Evolutionary conservation across 1,284 basidiomycete genomes (phyloP).

Genomic region (Ceratobasidium papillatum): DNA sequence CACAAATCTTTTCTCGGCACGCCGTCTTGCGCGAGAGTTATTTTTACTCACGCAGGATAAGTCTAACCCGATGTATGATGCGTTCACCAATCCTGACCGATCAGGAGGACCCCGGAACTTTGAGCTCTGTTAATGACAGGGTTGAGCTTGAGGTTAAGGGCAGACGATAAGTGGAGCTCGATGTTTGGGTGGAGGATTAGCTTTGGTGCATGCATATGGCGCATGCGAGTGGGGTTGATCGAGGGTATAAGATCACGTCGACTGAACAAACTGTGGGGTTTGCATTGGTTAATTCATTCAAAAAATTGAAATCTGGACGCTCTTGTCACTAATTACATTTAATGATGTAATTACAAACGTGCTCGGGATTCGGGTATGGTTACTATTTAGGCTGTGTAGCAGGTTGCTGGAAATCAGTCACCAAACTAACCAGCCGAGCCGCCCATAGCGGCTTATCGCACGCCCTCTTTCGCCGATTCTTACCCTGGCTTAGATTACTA

Average conservation of each 20-base stretch:
- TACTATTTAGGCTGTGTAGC: not conserved
- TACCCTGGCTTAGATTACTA: not conserved
- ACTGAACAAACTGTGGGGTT: not conserved
- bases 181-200: not conserved
- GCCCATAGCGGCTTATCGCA: not conserved
- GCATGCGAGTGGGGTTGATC: not conserved
- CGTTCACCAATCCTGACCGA: not conserved
- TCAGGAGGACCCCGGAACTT: conserved; percentile 5
- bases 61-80: not conserved
- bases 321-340: too few relatives aligned
- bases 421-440: not conserved
- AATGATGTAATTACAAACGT: too few relatives aligned
- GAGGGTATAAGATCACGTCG: not conserved
- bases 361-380: not conserved
- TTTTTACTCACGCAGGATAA: not conserved
- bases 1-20: not conserved
- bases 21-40: not conserved
- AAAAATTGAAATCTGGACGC: too few relatives aligned
- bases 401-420: not conserved
- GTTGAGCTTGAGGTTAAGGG: not conserved
- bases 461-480: not conserved
- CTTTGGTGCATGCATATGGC: not conserved
- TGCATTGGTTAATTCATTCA: not conserved
- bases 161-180: not conserved
- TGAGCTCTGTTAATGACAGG: not conserved